Conservation (phyloP, 2,329 filamentous ascomycete species). For the Colletotrichum cuscutae region DNA sequence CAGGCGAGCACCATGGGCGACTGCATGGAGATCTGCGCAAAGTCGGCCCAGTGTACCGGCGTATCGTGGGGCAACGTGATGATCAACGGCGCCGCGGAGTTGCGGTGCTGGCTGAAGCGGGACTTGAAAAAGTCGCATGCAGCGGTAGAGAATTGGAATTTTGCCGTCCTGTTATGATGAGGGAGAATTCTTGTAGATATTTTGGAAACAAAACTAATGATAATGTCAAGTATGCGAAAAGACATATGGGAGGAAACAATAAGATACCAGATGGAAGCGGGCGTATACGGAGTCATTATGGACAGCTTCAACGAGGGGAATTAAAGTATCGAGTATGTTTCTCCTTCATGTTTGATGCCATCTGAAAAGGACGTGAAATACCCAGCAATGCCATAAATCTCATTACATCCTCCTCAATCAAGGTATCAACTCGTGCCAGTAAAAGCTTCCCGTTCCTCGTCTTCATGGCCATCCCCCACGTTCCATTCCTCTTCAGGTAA, state of each 20-base stretch:
- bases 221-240: background rate
- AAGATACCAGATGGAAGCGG: slow-evolving; percentile 1
- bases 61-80: slow-evolving; percentile 57
- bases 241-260: background rate
- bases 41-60: slow-evolving; percentile 50
- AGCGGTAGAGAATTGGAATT: slow-evolving; percentile 52
- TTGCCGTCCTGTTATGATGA: slow-evolving; percentile 48
- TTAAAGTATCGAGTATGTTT: background rate
- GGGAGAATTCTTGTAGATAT: background rate
- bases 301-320: background rate
- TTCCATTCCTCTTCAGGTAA: background rate
- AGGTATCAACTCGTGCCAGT: background rate
- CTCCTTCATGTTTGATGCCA: background rate
- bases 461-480: no score
- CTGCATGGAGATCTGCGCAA: slow-evolving; percentile 57
- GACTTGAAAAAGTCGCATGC: slow-evolving; percentile 45
- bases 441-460: no score
- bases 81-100: slow-evolving; percentile 49
- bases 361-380: background rate
- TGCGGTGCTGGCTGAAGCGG: slow-evolving; percentile 57
- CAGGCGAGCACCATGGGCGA: slow-evolving; percentile 52
- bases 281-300: background rate
- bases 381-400: background rate
- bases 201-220: background rate
- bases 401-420: background rate